Base-by-base conservation (phyloP, 345 rosid species). In the Hevea brasiliensis region DNA sequence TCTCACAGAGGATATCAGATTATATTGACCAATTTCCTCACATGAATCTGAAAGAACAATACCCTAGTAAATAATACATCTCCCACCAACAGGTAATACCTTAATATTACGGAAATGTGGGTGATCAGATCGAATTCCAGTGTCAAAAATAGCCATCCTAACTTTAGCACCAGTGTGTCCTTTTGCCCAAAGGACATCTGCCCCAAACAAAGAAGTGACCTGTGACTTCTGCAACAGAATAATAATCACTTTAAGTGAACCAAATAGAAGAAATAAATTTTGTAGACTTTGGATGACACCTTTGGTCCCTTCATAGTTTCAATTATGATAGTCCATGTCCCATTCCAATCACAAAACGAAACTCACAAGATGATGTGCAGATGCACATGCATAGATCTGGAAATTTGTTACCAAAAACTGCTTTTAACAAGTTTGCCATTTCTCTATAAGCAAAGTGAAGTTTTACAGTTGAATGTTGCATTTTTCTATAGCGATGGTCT, bases 91-190 rank as follows among this genome's bases (percentile, higher is more conserved):
- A 20, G 80, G 29, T 7, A 37, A 67, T 82, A 92, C 98, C 97
- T 92, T 90, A 74, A 94, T 94, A 67, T 92, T 94, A 54, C 96
- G 97, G 79, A 94, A 92, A 84, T 94, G 98, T 1, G 98, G 98
- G 47, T 94, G 98, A 79, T 86, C 88, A 81, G 90, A 78, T 72
- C 97, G 92, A 56, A 94, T 92, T 45, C 98, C 98, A 8, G 98
- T 94, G 84, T 94, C 98, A 80, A 94, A 94, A 80, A 94, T 92
- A 29, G 98, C 98, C 98, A 94, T 92, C 81, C 86, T 94, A n/a
- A 94, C 98, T 81, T 92, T 94, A 77, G 88, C 79, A 77, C 98
- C 98, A 45, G 96, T 89, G 64, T 85, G 87, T n/a, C 98, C 98
- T 71, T 92, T 92, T 67, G 74, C 71, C 98, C 98, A 94, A 13